A percentile compares a stretch with the other conserved stretches of the same genome.
Evolutionary conservation across 805 yeast species (phyloP).

Genomic region (Cyberlindnera sargentensis): DNA sequence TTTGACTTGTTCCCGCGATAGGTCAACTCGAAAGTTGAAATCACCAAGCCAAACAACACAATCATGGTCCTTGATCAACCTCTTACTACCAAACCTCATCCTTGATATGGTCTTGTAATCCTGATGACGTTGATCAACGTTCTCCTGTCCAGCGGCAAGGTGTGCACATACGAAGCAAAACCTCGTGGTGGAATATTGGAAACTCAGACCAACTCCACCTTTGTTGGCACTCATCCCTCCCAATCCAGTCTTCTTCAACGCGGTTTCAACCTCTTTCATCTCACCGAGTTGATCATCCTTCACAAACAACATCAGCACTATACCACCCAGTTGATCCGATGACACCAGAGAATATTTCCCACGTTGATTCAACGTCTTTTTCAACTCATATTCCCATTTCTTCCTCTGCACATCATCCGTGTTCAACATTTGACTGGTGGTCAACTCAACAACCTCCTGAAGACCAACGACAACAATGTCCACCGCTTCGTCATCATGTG

Average conservation of each 20-base stretch:
- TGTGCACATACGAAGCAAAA: constrained; percentile 82
- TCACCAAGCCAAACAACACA: constrained; percentile 89
- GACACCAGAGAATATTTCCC: constrained; percentile 63
- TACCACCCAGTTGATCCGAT: constrained; percentile 83
- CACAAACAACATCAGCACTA: constrained; percentile 63
- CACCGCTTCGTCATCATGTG: constrained; percentile 35
- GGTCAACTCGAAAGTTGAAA: constrained; percentile 75
- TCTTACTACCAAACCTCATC: constrained; percentile 45
- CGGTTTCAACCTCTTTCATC: constrained; percentile 59
- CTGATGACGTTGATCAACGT: constrained; percentile 75
- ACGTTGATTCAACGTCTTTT: constrained; percentile 37
- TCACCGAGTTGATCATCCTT: constrained; percentile 43
- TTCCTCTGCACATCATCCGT: constrained; percentile 57
- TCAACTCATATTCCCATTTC: constrained; percentile 61
- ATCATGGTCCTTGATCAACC: constrained; percentile 69
- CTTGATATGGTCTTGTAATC: constrained; percentile 76
- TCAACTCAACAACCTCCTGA: constrained; percentile 83
- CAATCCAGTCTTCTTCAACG: constrained; percentile 83
- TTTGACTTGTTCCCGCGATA: constrained; percentile 67
- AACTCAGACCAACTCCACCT: constrained; percentile 72
- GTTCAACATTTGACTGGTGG: constrained; percentile 75
- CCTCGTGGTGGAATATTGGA: constrained; percentile 57
- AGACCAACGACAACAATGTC: constrained; percentile 80
- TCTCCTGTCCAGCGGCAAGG: constrained; percentile 86
- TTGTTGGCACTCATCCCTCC: constrained; percentile 78